These are phyloP conservation scores for Nakataea oryzae DNA, from an alignment of 2,329 filamentous ascomycete genomes.

Conservation along the genomic window DNA sequence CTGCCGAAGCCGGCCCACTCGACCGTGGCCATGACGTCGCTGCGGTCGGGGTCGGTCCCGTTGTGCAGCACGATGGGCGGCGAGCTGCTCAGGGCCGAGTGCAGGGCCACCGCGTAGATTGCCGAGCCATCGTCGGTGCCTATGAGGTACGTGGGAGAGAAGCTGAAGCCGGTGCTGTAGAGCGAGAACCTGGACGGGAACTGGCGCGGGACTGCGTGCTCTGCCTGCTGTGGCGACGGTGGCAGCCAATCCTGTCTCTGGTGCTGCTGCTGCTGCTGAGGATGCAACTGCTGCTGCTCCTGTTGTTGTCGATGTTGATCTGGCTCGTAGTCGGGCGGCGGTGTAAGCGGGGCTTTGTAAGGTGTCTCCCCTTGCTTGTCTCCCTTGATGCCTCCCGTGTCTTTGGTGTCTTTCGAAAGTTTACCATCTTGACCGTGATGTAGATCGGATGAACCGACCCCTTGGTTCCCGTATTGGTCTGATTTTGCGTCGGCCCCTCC, in stretches of 20 bases:
- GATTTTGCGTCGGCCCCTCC: not conserved
- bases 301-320: not conserved
- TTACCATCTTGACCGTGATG: not conserved
- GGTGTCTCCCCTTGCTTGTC: not conserved
- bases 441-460: not conserved
- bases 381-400: not conserved
- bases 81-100: slow-evolving; percentile 14
- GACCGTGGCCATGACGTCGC: slow-evolving; percentile 18
- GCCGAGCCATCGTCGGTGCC: slow-evolving; percentile 20
- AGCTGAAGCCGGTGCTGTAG: slow-evolving; percentile 14
- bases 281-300: not conserved
- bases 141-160: slow-evolving; percentile 12
- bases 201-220: slow-evolving; percentile 10
- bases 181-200: slow-evolving; percentile 22
- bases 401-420: not conserved
- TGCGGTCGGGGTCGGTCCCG: slow-evolving; percentile 14
- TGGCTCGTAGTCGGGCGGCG: not conserved
- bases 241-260: not conserved
- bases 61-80: slow-evolving; percentile 22
- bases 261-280: not conserved
- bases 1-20: slow-evolving; percentile 8
- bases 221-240: not conserved
- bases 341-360: not conserved
- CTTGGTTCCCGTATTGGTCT: not conserved
- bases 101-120: slow-evolving; percentile 19